A percentile compares a stretch with the other conserved stretches of the same genome.
Evolutionary conservation across 73 alveolate species (phyloP).

Genomic region (Durusdinium trenchii): DNA sequence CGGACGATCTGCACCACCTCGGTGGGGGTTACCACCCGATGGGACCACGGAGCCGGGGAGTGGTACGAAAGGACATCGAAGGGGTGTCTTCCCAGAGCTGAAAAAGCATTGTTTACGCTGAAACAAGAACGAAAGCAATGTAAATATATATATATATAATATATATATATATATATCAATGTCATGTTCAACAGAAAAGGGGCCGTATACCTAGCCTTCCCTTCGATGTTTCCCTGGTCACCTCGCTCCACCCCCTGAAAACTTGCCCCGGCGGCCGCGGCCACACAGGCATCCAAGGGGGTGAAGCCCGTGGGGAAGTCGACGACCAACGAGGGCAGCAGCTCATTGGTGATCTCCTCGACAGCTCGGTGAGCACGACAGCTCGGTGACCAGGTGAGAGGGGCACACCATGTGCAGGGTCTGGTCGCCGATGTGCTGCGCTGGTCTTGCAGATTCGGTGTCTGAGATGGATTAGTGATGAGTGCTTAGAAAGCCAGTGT

Average conservation of each 20-base stretch:
- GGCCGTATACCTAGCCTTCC: too few species aligned
- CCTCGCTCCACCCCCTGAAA: too few species aligned
- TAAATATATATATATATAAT: neutral
- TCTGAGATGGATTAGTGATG: too few species aligned
- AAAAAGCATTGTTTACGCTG: too few species aligned
- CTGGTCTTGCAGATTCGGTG: too few species aligned
- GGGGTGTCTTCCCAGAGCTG: too few species aligned
- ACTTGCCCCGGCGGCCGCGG: neutral
- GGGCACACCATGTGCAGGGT: neutral
- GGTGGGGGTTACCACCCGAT: neutral
- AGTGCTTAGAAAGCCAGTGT: too few species aligned
- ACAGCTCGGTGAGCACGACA: neutral
- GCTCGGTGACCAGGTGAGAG: neutral
- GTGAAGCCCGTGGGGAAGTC: conserved; percentile 74
- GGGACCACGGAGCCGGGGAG: too few species aligned
- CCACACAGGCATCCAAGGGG: conserved; percentile 64
- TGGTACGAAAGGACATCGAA: too few species aligned
- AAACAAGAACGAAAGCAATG: neutral
- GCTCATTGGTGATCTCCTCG: conserved; percentile 94
- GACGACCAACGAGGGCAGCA: conserved; percentile 64
- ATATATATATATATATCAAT: neutral
- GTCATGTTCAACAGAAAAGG: too few species aligned
- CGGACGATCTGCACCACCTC: conserved; percentile 71
- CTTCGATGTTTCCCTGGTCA: too few species aligned
- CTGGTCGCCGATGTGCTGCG: too few species aligned